These are phyloP conservation scores for Staphylotrichum longicolle DNA, from an alignment of 495 filamentous ascomycete species.

Conservation along the genomic window DNA sequence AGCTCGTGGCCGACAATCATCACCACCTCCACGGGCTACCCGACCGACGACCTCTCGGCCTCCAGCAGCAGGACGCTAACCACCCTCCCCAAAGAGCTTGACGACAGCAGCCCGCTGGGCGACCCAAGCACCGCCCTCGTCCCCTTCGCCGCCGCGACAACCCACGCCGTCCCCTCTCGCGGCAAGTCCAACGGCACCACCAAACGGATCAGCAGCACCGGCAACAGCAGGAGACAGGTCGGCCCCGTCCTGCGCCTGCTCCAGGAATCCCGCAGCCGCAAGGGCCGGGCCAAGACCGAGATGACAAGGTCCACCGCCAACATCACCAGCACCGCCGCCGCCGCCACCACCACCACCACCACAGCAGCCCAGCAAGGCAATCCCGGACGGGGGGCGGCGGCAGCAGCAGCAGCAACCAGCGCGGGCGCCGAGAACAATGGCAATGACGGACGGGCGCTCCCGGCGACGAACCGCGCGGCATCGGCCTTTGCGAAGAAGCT, in stretches of 20 bases:
- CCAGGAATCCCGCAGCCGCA: constrained; percentile 13
- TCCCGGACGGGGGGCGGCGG: not conserved
- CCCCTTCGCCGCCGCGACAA: not conserved
- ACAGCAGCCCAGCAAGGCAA: not conserved
- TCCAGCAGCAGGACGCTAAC: constrained; percentile 10
- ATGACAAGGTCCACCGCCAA: not conserved
- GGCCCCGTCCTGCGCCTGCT: constrained; percentile 16
- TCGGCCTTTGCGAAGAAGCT: constrained; percentile 20
- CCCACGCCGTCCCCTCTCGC: not conserved
- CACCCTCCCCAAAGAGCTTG: constrained; percentile 9
- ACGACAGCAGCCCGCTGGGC: not conserved
- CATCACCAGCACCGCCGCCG: not conserved
- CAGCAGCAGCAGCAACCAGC: not conserved
- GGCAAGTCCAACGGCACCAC: not conserved
- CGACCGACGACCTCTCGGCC: constrained; percentile 13
- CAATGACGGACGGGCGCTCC: not conserved
- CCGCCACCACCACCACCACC: not conserved
- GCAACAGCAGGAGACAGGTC: constrained; percentile 2
- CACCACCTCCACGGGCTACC: constrained; percentile 23
- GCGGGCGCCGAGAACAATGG: constrained; percentile 2
- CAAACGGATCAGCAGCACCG: not conserved
- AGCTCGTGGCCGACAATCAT: constrained; percentile 23
- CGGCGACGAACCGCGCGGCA: not conserved
- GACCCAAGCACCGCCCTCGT: not conserved
- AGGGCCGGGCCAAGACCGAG: constrained; percentile 6